These are phyloP conservation scores for Colletotrichum caudatum DNA, from an alignment of 2,329 filamentous ascomycete genomes.

Conservation along the genomic window DNA sequence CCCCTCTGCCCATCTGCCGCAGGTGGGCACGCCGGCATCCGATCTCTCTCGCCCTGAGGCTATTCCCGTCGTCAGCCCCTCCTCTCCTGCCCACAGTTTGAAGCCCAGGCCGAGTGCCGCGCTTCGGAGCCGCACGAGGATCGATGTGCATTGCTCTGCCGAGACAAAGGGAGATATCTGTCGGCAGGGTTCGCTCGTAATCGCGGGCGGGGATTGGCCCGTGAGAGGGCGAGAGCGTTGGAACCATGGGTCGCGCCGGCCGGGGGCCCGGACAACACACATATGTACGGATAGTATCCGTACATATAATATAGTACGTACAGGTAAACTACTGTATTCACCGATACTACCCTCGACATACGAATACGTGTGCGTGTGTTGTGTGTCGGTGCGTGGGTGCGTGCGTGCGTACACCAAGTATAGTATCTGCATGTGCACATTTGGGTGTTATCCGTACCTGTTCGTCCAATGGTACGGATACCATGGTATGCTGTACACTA, in stretches of 20 bases:
- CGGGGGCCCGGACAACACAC: not conserved
- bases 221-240: conserved; percentile 18
- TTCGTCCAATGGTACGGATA: not conserved
- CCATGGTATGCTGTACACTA: not conserved
- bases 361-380: no score
- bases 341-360: no score
- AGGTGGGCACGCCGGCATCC: not conserved
- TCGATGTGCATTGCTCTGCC: not conserved
- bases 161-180: not conserved
- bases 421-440: not conserved
- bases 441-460: not conserved
- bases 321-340: no score
- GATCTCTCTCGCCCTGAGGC: not conserved
- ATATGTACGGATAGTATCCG: no score
- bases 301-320: no score
- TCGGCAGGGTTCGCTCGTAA: conserved; percentile 13
- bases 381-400: no score
- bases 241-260: conserved; percentile 27
- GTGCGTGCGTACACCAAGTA: no score
- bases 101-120: not conserved
- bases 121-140: conserved; percentile 30
- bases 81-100: not conserved
- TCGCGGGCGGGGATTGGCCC: conserved; percentile 24
- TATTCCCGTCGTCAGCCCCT: conserved; percentile 11
- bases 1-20: not conserved